Conservation (phyloP, 148 eudicot genomes). For the Tetragonia tetragonoides region DNA sequence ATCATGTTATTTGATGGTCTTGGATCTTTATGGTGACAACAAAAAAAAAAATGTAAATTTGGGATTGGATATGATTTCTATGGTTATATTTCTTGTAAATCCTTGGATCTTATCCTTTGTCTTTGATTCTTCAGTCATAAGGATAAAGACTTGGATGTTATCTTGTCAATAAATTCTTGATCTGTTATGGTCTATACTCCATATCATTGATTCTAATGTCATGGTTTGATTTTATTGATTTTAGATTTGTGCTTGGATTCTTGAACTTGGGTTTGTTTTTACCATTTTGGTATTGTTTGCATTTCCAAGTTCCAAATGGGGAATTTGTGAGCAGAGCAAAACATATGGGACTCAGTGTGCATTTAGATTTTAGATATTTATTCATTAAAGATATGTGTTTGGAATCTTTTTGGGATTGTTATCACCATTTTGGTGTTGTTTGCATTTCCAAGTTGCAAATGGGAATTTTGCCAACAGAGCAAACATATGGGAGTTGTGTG, state of each 20-base stretch:
- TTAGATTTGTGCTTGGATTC: not conserved
- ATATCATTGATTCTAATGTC: not conserved
- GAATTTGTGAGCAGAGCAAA: not conserved
- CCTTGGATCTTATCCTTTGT: not conserved
- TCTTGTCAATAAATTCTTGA: not conserved
- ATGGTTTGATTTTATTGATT: not conserved
- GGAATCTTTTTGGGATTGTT: no score
- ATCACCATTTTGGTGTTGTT: not conserved
- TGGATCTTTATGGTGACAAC: no score
- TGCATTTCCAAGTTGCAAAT: constrained; percentile 4
- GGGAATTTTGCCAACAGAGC: not conserved
- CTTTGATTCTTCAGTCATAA: not conserved
- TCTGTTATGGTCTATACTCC: not conserved
- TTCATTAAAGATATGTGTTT: no score
- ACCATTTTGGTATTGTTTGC: not conserved
- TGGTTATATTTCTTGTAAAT: not conserved
- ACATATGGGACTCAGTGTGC: not conserved
- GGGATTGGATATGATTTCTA: constrained; percentile 10
- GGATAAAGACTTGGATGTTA: not conserved
- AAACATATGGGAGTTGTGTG: not conserved
- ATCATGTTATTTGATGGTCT: not conserved
- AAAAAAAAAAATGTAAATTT: constrained; percentile 20
- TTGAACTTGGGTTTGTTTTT: not conserved
- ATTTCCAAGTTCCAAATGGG: constrained; percentile 3
- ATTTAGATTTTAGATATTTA: not conserved